Conservation (phyloP, 805 yeast genomes). For the Cyberlindnera suaveolens region DNA sequence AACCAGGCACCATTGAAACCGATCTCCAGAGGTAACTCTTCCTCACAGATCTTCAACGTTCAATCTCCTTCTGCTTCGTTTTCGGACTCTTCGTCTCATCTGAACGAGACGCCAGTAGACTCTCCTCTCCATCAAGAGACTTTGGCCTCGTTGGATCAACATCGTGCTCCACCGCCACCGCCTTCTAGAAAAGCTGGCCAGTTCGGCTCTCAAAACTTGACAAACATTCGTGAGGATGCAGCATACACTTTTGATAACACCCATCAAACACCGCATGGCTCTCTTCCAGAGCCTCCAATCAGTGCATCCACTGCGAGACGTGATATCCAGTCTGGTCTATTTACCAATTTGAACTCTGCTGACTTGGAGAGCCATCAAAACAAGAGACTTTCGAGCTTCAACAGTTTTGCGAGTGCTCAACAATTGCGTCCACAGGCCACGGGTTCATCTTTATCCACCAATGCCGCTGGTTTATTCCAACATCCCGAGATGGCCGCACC, state of each 20-base stretch:
- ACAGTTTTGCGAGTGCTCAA: conserved; percentile 23
- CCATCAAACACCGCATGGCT: conserved; percentile 10
- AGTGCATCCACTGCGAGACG: conserved; percentile 20
- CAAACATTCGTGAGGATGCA: conserved; percentile 28
- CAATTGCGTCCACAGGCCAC: conserved; percentile 37
- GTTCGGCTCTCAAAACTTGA: conserved; percentile 16
- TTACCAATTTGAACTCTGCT: conserved; percentile 38
- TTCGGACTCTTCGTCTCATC: conserved; percentile 12
- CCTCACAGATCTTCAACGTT: conserved; percentile 3
- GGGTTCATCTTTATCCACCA: conserved; percentile 32
- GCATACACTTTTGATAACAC: conserved; percentile 14
- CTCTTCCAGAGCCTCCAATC: conserved; percentile 12
- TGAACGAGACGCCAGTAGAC: conserved; percentile 10
- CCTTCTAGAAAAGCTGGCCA: conserved; percentile 42
- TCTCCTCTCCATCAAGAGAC: conserved; percentile 31
- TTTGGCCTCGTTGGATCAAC: conserved; percentile 21
- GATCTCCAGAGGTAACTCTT: conserved; percentile 21
- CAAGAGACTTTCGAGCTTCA: conserved; percentile 22
- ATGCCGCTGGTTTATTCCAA: conserved; percentile 32
- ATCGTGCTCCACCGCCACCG: conserved; percentile 50
- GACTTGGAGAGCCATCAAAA: conserved; percentile 22
- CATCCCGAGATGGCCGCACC: conserved; percentile 45
- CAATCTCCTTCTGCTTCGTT: conserved; percentile 9
- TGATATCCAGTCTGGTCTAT: conserved; percentile 40
- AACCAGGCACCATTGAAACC: conserved; percentile 32